These are phyloP conservation scores for Cladosporium sphaerospermum DNA, from an alignment of 2,329 filamentous ascomycete species.

Conservation along the genomic window DNA sequence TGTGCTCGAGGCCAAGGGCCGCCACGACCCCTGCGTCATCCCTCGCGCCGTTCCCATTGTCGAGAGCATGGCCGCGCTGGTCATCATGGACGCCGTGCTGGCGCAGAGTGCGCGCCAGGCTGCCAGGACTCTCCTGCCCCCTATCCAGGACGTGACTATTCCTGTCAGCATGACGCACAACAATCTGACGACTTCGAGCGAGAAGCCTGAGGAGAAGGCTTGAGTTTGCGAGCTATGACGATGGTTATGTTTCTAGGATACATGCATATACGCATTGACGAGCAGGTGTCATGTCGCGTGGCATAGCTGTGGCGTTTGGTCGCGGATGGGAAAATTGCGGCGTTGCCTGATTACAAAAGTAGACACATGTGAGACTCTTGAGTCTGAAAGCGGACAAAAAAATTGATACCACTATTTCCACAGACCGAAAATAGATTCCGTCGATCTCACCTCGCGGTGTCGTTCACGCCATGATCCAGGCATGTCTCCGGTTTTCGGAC, in stretches of 20 bases:
- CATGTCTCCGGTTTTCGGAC: no score
- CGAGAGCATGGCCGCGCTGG: slow-evolving; percentile 84
- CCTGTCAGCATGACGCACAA: slow-evolving; percentile 19
- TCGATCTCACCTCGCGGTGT: no score
- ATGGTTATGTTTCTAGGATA: neutral
- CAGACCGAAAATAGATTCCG: no score
- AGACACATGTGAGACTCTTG: no score
- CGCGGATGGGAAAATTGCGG: neutral
- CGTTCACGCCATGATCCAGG: no score
- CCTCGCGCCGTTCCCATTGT: slow-evolving; percentile 79
- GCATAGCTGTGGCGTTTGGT: neutral
- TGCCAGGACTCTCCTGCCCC: slow-evolving; percentile 34
- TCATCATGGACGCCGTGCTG: slow-evolving; percentile 80
- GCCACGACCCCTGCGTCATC: slow-evolving; percentile 91
- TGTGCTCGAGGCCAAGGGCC: slow-evolving; percentile 79
- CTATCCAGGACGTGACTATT: slow-evolving; percentile 8
- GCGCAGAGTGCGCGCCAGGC: slow-evolving; percentile 64
- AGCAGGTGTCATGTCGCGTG: neutral
- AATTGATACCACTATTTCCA: no score
- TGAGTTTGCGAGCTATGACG: neutral
- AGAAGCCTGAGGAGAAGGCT: slow-evolving; percentile 5
- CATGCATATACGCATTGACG: neutral
- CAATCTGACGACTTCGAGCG: slow-evolving; percentile 18
- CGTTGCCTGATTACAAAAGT: neutral
- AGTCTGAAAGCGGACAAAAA: no score